These are phyloP conservation scores for Thielaviopsis musarum DNA, from an alignment of 2,329 filamentous ascomycete species.

Conservation along the genomic window DNA sequence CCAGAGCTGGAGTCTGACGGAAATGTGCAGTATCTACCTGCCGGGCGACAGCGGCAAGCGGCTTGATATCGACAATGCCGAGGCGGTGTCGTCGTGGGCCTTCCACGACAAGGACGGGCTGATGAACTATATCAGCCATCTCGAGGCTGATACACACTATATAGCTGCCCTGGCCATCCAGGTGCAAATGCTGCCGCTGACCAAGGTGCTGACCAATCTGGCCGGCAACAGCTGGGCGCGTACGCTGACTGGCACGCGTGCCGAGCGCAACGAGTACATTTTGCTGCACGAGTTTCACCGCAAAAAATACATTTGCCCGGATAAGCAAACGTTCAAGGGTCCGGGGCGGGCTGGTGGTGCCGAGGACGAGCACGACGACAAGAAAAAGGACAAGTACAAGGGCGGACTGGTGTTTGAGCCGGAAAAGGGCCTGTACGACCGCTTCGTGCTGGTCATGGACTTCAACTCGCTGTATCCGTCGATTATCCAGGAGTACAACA, in stretches of 20 bases:
- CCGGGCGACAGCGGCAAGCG: slow-evolving; percentile 48
- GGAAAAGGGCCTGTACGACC: slow-evolving; percentile 93
- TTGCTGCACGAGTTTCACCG: slow-evolving; percentile 88
- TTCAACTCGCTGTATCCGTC: slow-evolving; percentile 98
- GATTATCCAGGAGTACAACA: slow-evolving; percentile 98
- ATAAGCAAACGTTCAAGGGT: slow-evolving; percentile 72
- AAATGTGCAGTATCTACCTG: slow-evolving; percentile 91
- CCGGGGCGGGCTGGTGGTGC: neutral
- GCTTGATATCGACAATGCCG: slow-evolving; percentile 77
- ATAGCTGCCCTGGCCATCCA: slow-evolving; percentile 79
- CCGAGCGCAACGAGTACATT: slow-evolving; percentile 98
- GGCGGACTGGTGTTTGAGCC: slow-evolving; percentile 96
- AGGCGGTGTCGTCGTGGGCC: slow-evolving; percentile 73
- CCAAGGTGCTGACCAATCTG: slow-evolving; percentile 88
- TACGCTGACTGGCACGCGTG: slow-evolving; percentile 85
- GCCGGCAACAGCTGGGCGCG: slow-evolving; percentile 97
- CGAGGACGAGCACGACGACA: slow-evolving; percentile 22
- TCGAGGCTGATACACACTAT: slow-evolving; percentile 90
- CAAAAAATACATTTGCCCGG: slow-evolving; percentile 95
- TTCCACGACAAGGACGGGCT: slow-evolving; percentile 60
- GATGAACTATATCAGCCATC: slow-evolving; percentile 85
- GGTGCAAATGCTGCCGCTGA: slow-evolving; percentile 82
- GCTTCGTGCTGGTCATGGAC: slow-evolving; percentile 98
- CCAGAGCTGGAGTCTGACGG: slow-evolving; percentile 92
- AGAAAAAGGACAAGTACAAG: slow-evolving; percentile 99